phyloP scores from a whole-genome alignment of 371 early-diverging fungal genomes.

The Gilbertella persicaria region DNA sequence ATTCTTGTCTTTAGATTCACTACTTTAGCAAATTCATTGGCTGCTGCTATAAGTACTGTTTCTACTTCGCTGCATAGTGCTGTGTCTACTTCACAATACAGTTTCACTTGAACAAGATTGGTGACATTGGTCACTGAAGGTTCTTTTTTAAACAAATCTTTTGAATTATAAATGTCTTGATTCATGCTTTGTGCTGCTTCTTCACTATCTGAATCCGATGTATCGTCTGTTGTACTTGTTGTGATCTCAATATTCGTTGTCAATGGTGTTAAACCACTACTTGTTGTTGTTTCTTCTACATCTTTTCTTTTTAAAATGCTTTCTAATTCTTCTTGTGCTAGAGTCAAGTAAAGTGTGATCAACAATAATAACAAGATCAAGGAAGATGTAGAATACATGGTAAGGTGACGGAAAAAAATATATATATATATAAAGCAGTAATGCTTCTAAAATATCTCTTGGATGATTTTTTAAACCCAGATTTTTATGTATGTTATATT shows the following conservation, averaged over 20 bases:
- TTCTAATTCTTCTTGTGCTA: no score
- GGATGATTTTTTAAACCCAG: no score
- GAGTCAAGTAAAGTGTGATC: no score
- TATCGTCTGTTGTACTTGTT: not conserved
- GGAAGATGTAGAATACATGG: no score
- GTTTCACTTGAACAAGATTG: constrained; percentile 10
- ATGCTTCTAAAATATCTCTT: no score
- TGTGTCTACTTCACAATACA: constrained; percentile 23
- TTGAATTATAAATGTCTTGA: constrained; percentile 16
- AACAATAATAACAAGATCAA: no score
- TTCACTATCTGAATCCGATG: not conserved
- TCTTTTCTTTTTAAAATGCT: no score
- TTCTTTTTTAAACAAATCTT: constrained; percentile 7
- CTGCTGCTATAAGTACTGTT: constrained; percentile 18
- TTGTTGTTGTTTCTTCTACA: not conserved
- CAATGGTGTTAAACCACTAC: not conserved
- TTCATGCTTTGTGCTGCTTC: constrained; percentile 7
- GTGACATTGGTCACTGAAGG: constrained; percentile 15
- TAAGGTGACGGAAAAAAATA: no score
- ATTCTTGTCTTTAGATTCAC: constrained; percentile 27
- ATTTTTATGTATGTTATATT: no score
- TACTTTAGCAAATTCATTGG: constrained; percentile 20
- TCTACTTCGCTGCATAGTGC: constrained; percentile 26
- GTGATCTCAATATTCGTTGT: no score
- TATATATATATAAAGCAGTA: no score